Evolutionary conservation across 179 eudicot genomes (phyloP).

Genomic region (Pouteria campechiana): DNA sequence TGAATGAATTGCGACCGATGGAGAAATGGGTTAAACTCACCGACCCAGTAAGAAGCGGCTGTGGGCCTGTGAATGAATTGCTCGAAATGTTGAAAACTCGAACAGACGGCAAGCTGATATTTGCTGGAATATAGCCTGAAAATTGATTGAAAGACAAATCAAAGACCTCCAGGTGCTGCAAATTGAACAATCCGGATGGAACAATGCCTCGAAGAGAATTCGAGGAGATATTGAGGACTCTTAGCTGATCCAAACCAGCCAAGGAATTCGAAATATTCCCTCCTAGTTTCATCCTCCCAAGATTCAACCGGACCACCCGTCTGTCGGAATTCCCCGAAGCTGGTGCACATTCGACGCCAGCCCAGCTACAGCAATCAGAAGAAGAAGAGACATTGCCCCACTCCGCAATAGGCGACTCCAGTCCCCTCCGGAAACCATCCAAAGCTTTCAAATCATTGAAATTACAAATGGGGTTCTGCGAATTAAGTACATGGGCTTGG

Average conservation of each 20-base stretch:
- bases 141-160: conserved; percentile 5
- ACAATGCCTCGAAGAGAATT: background rate
- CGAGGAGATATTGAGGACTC: conserved; percentile 4
- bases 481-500: no score
- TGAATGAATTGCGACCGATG: conserved; percentile 1
- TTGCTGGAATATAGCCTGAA: background rate
- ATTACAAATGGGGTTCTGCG: no score
- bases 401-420: no score
- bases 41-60: no score
- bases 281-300: conserved; percentile 4
- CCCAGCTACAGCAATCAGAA: no score
- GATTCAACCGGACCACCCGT: conserved; percentile 1
- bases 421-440: no score
- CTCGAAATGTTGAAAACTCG: background rate
- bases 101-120: conserved; percentile 2
- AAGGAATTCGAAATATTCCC: conserved; percentile 18
- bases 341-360: no score
- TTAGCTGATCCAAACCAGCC: background rate
- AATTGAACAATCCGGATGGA: background rate
- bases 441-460: no score
- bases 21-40: no score
- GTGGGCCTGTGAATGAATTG: no score
- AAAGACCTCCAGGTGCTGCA: background rate
- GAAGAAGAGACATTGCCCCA: no score
- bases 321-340: no score